Percentiles rank a stretch among this genome's conserved stretches.
These are phyloP conservation scores for Casuarina equisetifolia DNA, from an alignment of 306 rosid species.

Conservation along the genomic window DNA sequence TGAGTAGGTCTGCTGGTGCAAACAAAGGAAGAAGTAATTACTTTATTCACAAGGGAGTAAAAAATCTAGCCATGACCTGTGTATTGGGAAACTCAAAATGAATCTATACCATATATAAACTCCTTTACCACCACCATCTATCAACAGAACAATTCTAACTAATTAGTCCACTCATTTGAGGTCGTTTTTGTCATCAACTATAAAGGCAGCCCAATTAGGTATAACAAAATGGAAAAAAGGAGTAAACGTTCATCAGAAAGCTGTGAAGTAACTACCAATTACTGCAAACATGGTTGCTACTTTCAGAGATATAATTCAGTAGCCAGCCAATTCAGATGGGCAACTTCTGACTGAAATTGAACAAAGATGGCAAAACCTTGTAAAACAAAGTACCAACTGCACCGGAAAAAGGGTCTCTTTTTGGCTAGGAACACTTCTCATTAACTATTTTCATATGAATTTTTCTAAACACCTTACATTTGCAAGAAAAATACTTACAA, in stretches of 20 bases:
- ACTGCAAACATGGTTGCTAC: neutral
- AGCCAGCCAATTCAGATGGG: neutral
- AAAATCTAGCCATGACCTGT: neutral
- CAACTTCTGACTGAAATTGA: neutral
- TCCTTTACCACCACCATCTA: neutral
- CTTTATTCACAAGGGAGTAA: neutral
- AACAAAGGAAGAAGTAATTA: slow-evolving; percentile 10
- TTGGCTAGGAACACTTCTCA: neutral
- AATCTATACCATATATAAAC: neutral
- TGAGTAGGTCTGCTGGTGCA: neutral
- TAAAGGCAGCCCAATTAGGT: neutral
- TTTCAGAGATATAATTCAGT: neutral
- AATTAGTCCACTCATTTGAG: neutral
- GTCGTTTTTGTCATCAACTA: neutral
- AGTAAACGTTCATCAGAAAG: neutral
- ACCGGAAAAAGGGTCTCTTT: neutral
- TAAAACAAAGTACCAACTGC: neutral
- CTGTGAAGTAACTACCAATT: neutral
- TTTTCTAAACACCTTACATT: neutral
- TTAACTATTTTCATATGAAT: neutral
- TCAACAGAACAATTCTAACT: neutral
- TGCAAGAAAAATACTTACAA: slow-evolving; percentile 48
- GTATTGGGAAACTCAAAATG: slow-evolving; percentile 4
- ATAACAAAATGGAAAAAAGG: neutral
- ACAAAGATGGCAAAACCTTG: neutral